A percentile compares a stretch with the other conserved stretches of the same genome.
phyloP scores from a whole-genome alignment of 345 rosid genomes.

The Isatis tinctoria region DNA sequence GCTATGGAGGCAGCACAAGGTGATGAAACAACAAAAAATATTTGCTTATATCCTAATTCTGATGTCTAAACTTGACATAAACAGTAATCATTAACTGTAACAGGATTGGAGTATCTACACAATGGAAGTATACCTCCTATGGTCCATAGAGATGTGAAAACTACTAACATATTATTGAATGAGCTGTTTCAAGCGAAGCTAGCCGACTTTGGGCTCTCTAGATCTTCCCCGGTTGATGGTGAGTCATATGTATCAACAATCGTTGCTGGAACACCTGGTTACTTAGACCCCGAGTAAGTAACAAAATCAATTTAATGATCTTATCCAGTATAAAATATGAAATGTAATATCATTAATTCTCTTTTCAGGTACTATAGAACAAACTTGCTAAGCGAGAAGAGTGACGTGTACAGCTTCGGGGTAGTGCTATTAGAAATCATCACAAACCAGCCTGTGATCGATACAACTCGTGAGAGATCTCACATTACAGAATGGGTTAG shows the following conservation, averaged over 20 bases:
- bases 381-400: constrained; percentile 35
- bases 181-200: constrained; percentile 51
- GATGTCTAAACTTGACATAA: background rate
- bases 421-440: constrained; percentile 41
- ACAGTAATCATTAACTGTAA: background rate
- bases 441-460: constrained; percentile 32
- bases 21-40: background rate
- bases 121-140: constrained; percentile 53
- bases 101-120: constrained; percentile 64
- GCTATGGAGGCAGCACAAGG: constrained; percentile 59
- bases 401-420: constrained; percentile 49
- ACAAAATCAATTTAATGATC: background rate
- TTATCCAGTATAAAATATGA: background rate
- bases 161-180: constrained; percentile 49
- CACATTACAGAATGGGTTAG: constrained; percentile 40
- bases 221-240: constrained; percentile 30
- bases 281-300: constrained; percentile 53
- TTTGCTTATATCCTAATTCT: background rate
- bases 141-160: constrained; percentile 53
- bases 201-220: constrained; percentile 63
- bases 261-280: constrained; percentile 51
- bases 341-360: background rate
- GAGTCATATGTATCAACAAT: constrained; percentile 33
- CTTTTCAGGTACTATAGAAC: constrained; percentile 26
- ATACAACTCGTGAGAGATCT: background rate